phyloP scores from a whole-genome alignment of 108 stramenopile genomes.

The Nitzschia inconspicua region DNA sequence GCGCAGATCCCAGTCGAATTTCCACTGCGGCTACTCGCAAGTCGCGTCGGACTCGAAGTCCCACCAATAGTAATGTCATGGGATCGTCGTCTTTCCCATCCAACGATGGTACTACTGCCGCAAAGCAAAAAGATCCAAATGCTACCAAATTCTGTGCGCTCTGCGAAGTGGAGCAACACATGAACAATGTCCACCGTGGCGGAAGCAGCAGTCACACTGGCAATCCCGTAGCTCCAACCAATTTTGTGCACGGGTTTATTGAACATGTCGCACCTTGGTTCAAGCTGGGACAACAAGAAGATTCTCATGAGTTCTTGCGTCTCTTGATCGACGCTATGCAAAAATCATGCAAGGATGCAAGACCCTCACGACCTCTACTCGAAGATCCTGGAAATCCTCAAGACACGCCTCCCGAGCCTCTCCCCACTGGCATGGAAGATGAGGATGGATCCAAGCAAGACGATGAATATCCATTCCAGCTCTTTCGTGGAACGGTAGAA shows the following conservation, averaged over 20 bases:
- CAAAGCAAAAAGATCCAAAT: slow-evolving; percentile 5
- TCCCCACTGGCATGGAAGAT: slow-evolving; percentile 8
- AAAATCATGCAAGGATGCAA: slow-evolving; percentile 69
- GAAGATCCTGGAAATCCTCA: slow-evolving; percentile 23
- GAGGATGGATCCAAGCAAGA: slow-evolving; percentile 4
- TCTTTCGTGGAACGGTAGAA: slow-evolving; percentile 84
- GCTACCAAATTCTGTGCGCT: slow-evolving; percentile 66
- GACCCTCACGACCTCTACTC: slow-evolving; percentile 3
- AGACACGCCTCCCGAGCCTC: slow-evolving; percentile 21
- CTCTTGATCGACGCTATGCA: slow-evolving; percentile 94
- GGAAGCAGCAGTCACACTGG: slow-evolving; percentile 1
- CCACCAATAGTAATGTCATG: too few species aligned
- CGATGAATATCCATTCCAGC: slow-evolving; percentile 80
- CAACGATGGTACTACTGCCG: not conserved
- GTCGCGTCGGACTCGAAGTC: slow-evolving; percentile 16
- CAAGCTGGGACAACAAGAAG: slow-evolving; percentile 92
- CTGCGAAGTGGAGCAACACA: slow-evolving; percentile 72
- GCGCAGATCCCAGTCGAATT: slow-evolving; percentile 5
- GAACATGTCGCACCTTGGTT: slow-evolving; percentile 86
- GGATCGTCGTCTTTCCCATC: too few species aligned
- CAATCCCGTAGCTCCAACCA: slow-evolving; percentile 60
- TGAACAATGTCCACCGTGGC: slow-evolving; percentile 55
- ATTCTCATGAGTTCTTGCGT: slow-evolving; percentile 97
- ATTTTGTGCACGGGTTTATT: slow-evolving; percentile 80
- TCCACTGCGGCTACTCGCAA: slow-evolving; percentile 20